phyloP scores from a whole-genome alignment of 768 basidiomycete genomes.

The Tylopilus felleus region DNA sequence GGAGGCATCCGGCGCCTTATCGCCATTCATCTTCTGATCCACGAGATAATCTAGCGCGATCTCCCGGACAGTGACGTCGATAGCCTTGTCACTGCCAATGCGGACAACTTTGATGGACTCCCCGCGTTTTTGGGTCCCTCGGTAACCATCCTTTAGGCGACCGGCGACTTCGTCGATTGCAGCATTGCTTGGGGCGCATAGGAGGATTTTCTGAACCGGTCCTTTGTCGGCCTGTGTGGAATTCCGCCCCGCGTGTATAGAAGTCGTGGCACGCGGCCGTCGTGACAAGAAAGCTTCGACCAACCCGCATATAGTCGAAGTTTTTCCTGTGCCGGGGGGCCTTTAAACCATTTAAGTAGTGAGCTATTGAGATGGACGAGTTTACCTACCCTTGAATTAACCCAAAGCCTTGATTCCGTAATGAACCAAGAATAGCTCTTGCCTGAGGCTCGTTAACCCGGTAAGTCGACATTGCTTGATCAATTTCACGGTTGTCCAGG shows the following conservation, averaged over 20 bases:
- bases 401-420: constrained; percentile 72
- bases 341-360: constrained; percentile 38
- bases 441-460: constrained; percentile 94
- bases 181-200: constrained; percentile 98
- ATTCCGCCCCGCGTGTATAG: constrained; percentile 47
- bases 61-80: constrained; percentile 79
- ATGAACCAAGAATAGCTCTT: constrained; percentile 74
- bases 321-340: constrained; percentile 98
- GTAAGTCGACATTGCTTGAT: constrained; percentile 64
- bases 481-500: constrained; percentile 50
- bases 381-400: constrained; percentile 89
- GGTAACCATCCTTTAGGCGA: constrained; percentile 78
- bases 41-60: constrained; percentile 86
- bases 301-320: constrained; percentile 95
- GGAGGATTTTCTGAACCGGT: constrained; percentile 67
- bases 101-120: constrained; percentile 81
- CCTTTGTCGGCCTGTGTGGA: constrained; percentile 38
- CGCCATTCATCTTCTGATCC: constrained; percentile 62
- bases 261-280: constrained; percentile 46
- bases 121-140: constrained; percentile 49
- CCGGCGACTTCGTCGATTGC: constrained; percentile 95
- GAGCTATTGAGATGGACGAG: neutral
- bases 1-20: constrained; percentile 35
- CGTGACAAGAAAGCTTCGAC: constrained; percentile 75
- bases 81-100: constrained; percentile 72